These are phyloP conservation scores for Kwoniella pini DNA, from an alignment of 768 basidiomycete species.

Conservation along the genomic window DNA sequence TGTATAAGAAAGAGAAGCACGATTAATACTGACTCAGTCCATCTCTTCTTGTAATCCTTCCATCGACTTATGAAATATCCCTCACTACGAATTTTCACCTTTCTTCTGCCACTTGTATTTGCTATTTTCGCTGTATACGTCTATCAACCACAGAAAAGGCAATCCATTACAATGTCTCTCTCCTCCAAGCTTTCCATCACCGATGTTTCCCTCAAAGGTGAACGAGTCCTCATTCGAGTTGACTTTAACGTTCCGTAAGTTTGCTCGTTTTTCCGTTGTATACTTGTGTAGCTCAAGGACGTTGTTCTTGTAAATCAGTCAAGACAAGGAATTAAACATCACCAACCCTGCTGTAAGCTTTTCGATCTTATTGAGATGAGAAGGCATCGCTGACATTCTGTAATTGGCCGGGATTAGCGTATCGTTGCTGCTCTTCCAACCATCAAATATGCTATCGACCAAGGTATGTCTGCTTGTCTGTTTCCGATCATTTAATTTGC, in stretches of 20 bases:
- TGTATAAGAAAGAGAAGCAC: background rate
- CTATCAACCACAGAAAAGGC: background rate
- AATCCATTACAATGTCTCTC: constrained; percentile 72
- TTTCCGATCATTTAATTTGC: constrained; percentile 15
- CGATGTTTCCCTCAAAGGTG: constrained; percentile 78
- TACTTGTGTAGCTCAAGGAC: no score
- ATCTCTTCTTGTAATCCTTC: no score
- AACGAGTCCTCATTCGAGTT: constrained; percentile 56
- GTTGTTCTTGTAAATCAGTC: constrained; percentile 40
- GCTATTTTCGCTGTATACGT: constrained; percentile 11
- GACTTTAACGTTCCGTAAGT: constrained; percentile 51
- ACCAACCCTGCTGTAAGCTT: constrained; percentile 89
- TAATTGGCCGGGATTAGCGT: constrained; percentile 75
- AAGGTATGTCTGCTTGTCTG: constrained; percentile 60
- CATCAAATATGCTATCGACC: constrained; percentile 85
- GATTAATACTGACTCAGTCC: constrained; percentile 10
- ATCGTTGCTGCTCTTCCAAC: constrained; percentile 96
- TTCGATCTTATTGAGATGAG: background rate
- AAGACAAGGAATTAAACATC: constrained; percentile 80
- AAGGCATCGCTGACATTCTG: no score
- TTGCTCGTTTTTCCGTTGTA: no score
- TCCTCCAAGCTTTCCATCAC: constrained; percentile 91
- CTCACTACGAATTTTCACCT: background rate
- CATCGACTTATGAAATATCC: background rate
- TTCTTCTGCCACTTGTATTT: constrained; percentile 12